A percentile compares a stretch with the other conserved stretches of the same genome.
Evolutionary conservation across 2,329 filamentous ascomycete species (phyloP).

Genomic region (Chaetomiaceae sp.): DNA sequence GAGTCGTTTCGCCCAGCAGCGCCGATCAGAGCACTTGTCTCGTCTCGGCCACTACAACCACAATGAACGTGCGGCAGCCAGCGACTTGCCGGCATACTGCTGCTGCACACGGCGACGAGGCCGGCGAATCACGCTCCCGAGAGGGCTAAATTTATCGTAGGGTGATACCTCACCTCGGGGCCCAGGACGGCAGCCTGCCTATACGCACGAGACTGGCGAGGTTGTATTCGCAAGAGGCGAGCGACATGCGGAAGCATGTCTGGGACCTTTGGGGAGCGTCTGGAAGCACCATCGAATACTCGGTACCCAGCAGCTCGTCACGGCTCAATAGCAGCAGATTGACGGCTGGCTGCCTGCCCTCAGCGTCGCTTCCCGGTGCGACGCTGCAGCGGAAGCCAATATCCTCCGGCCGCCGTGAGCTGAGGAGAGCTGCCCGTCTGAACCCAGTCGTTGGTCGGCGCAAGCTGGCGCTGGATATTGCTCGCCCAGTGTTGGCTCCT

Average conservation of each 20-base stretch:
- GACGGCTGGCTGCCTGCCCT: constrained; percentile 12
- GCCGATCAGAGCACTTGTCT: not conserved
- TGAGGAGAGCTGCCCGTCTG: not conserved
- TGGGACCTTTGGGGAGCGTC: constrained; percentile 14
- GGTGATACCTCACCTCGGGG: constrained; percentile 7
- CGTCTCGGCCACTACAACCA: constrained; percentile 5
- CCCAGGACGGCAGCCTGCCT: constrained; percentile 19
- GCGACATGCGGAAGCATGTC: constrained; percentile 14
- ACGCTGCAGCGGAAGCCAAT: constrained; percentile 3
- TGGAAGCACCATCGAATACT: constrained; percentile 21
- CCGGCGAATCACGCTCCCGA: constrained; percentile 16
- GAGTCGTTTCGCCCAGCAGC: not conserved
- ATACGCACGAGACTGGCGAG: constrained; percentile 17
- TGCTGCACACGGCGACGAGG: constrained; percentile 6
- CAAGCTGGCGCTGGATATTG: constrained; percentile 1
- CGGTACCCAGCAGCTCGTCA: constrained; percentile 17
- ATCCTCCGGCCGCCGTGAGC: not conserved
- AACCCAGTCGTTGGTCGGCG: not conserved
- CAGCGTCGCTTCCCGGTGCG: constrained; percentile 8
- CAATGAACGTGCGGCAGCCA: constrained; percentile 22
- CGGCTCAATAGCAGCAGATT: constrained; percentile 14
- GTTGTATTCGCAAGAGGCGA: constrained; percentile 17
- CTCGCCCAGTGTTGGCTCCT: not conserved
- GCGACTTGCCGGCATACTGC: constrained; percentile 19
- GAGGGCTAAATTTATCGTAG: constrained; percentile 21